Evolutionary conservation across 2,329 filamentous ascomycete genomes (phyloP), one percentile per base, ranked within the genome.

Genomic region (Cyphellophora attinorum): DNA sequence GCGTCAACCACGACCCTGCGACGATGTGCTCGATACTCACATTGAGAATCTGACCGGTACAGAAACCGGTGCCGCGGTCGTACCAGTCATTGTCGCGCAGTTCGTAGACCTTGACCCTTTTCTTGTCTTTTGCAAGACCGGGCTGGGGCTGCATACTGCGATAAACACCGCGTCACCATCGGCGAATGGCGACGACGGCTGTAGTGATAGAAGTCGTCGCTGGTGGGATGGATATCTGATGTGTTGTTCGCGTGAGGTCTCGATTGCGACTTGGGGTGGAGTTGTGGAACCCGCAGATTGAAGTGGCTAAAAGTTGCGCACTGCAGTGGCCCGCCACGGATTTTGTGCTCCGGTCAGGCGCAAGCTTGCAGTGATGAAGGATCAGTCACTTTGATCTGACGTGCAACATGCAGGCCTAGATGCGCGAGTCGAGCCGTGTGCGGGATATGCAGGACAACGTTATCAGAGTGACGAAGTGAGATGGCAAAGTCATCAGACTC

Each of bases 11-110:
- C 6, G 10, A 5, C n/a, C 29, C 12, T 14, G 10, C 13, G 3
- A 3, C 17, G 15, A 10, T 14, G 11, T 19, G 13, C 6, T 10
- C 21, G 21, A 25, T 25, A n/a, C 8, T 25, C 74, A 91, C 83
- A 58, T 78, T 72, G 45, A 79, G 64, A 46, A 82, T 74, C 46
- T 78, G 72, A 31, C 88, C 86, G 40, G 77, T 84, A 60, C 91
- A 96, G 61, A 95, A 95, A 44, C 91, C 91, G 31, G 91, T 98
- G 46, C 91, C 91, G 54, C 89, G 75, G 64, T 98, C 91, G 58
- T 89, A 95, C 91, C 91, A 98, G 76, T 96, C 91, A 72, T 93
- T 94, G 65, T 94, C 86, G 60, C 85, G 85, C 53, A 98, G 74
- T 68, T 96, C 91, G 62, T 98, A 98, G 58, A 98, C 91, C 71